phyloP scores from a whole-genome alignment of 139 green algal genomes.

The Coelastrella sp. region DNA sequence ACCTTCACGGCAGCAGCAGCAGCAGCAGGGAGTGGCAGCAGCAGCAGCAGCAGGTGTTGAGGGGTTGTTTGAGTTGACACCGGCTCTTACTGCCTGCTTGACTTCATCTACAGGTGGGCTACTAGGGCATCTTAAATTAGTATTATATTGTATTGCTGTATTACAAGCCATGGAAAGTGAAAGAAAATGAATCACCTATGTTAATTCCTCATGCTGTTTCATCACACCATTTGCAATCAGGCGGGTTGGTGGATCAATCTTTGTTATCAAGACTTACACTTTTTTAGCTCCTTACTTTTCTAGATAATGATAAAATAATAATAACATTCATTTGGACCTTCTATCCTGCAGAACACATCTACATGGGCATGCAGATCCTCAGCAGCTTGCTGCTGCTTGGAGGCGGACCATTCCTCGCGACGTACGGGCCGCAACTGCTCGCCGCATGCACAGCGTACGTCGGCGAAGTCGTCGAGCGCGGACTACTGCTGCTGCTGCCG shows the following conservation, averaged over 20 bases:
- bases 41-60: not conserved
- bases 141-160: too few species aligned
- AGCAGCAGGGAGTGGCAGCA: not conserved
- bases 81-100: constrained; percentile 71
- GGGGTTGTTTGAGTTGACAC: constrained; percentile 72
- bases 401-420: constrained; percentile 71
- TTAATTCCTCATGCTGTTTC: not conserved
- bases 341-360: constrained; percentile 47
- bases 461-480: constrained; percentile 68
- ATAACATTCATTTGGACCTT: not conserved
- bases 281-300: not conserved
- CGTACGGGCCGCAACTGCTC: constrained; percentile 66
- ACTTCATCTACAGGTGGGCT: constrained; percentile 65
- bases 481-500: constrained; percentile 73
- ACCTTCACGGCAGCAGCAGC: constrained; percentile 22
- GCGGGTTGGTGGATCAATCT: too few species aligned
- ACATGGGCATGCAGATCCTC: constrained; percentile 75
- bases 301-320: not conserved
- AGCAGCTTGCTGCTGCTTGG: constrained; percentile 66
- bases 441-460: constrained; percentile 52
- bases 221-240: not conserved
- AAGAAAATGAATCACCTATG: too few species aligned
- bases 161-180: too few species aligned
- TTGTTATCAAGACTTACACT: not conserved
- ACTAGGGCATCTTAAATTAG: not conserved